Base-by-base conservation (phyloP, 148 eudicot genomes). In the Linanthus parryae region DNA sequence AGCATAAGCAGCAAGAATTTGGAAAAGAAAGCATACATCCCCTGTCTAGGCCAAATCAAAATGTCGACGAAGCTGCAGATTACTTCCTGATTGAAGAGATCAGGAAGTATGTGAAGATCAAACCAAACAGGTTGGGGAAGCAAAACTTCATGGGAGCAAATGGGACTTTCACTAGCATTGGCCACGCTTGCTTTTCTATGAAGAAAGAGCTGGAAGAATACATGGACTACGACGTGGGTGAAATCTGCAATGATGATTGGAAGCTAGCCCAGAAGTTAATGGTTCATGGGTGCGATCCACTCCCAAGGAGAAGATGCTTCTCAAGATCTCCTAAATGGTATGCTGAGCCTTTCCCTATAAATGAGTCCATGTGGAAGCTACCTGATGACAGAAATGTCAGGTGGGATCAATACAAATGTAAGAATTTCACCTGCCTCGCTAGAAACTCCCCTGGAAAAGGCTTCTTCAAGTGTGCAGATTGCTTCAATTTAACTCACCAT, bases 81-180 rank as follows among this genome's bases (percentile, higher is more conserved):
- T 71, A 56, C 52, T 76, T 76, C 56, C 51, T 76, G 44, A 76
- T 61, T 1, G 81, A 76, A 52, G 81, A 76, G 51, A 76, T 76
- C 24, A 57, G 81, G 2, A 76, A 76, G 41, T 72, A 76, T 44
- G 66, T 76, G 7, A 64, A 60, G 59, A 72, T 76, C 51, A 76
- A 72, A 63, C 81, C 81, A 0, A 76, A 76, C 65, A 68, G 80
- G 44, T 44, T 62, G 10, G 70, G 72, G 31, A 71, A 68, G 31
- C 67, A 69, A 56, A 80, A 76, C 54, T 64, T 80, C 61, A 69
- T 69, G 78, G 82, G 82, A 10, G 79, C 76, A 8, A 74, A 81
- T 26, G 77, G 73, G 15, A 74, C 79, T 9, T 81, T 64, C 25
- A 73, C 75, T 4, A 78, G 76, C 65, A 78, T 78, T 3, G 82